These are phyloP conservation scores for Pseudomicrostroma phylloplanum DNA, from an alignment of 1,284 basidiomycete species.

Conservation along the genomic window DNA sequence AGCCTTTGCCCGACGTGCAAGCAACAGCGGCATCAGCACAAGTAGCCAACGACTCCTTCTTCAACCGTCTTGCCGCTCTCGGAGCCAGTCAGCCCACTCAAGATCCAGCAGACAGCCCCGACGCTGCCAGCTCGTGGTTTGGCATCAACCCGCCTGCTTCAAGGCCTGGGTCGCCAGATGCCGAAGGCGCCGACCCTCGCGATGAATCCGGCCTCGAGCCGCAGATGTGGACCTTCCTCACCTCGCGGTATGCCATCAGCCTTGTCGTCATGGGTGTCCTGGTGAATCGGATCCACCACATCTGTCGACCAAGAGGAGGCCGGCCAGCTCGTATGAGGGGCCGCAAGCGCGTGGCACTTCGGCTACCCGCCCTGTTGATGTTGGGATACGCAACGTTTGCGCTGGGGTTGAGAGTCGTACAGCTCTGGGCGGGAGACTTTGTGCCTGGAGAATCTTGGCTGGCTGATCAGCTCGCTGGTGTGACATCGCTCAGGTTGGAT, in stretches of 20 bases:
- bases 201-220: neutral
- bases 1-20: slow-evolving; percentile 49
- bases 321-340: slow-evolving; percentile 24
- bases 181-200: neutral
- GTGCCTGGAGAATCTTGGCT: neutral
- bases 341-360: slow-evolving; percentile 25
- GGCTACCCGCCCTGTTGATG: slow-evolving; percentile 30
- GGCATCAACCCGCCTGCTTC: slow-evolving; percentile 54
- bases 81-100: slow-evolving; percentile 52
- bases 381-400: slow-evolving; percentile 25
- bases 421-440: neutral
- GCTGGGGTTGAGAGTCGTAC: slow-evolving; percentile 14
- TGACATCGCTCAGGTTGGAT: too few species aligned
- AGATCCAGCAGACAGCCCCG: slow-evolving; percentile 56
- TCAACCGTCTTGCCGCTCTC: slow-evolving; percentile 60
- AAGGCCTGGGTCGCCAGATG: neutral
- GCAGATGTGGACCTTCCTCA: slow-evolving; percentile 30
- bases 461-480: neutral
- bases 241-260: slow-evolving; percentile 34
- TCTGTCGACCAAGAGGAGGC: slow-evolving; percentile 34
- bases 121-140: slow-evolving; percentile 77
- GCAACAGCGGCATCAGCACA: slow-evolving; percentile 57
- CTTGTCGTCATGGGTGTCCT: slow-evolving; percentile 33
- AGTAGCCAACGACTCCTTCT: too few species aligned
- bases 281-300: slow-evolving; percentile 42